Conservation (phyloP, 2,329 filamentous ascomycete species). For the Aaosphaeria arxii region DNA sequence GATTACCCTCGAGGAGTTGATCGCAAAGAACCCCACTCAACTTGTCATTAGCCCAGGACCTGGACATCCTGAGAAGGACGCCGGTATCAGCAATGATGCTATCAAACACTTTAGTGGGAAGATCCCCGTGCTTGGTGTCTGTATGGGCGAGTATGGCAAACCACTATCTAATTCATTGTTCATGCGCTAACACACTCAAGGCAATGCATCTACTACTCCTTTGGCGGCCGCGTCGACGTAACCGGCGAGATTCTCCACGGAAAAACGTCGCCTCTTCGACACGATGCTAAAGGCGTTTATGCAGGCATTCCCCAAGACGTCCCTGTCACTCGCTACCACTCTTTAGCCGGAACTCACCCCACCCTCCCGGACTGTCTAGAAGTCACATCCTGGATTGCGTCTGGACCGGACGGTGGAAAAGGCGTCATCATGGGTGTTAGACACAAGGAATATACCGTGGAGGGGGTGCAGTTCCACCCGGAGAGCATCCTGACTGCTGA, state of each 20-base stretch:
- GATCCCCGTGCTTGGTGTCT: conserved; percentile 94
- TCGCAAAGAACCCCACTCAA: conserved; percentile 83
- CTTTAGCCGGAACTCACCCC: conserved; percentile 84
- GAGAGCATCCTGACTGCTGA: conserved; percentile 94
- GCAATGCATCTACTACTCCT: conserved; percentile 94
- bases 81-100: conserved; percentile 87
- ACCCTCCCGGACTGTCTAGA: conserved; percentile 84
- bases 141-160: conserved; percentile 82
- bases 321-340: conserved; percentile 93
- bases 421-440: conserved; percentile 96
- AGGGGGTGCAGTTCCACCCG: conserved; percentile 96
- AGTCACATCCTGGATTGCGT: conserved; percentile 83
- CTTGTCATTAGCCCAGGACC: conserved; percentile 93
- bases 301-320: conserved; percentile 74
- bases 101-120: conserved; percentile 91
- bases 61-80: conserved; percentile 86
- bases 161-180: background rate
- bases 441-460: conserved; percentile 86
- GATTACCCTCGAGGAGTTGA: conserved; percentile 78
- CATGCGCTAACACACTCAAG: conserved; percentile 37
- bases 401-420: conserved; percentile 69
- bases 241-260: conserved; percentile 96
- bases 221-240: conserved; percentile 85
- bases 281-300: conserved; percentile 92
- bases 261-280: conserved; percentile 87